Percentiles rank a stretch among this genome's conserved stretches.
Conservation (phyloP, 2,329 filamentous ascomycete species). For the Monosporascus sp. region DNA sequence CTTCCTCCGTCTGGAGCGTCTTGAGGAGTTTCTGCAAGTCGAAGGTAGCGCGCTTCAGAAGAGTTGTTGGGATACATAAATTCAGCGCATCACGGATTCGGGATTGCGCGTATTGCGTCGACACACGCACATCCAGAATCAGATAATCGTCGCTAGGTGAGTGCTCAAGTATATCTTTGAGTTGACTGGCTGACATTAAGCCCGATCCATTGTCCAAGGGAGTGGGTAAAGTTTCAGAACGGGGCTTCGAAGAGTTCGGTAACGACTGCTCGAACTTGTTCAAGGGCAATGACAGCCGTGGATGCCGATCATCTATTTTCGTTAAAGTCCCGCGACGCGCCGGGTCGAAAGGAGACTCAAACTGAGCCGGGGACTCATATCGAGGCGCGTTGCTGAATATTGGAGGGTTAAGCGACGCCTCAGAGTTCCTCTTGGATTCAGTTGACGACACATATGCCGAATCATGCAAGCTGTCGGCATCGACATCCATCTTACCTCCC, state of each 20-base stretch:
- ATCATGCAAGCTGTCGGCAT: constrained; percentile 41
- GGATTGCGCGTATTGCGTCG: constrained; percentile 71
- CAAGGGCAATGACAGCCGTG: constrained; percentile 48
- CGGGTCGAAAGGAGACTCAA: constrained; percentile 28
- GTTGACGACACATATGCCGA: constrained; percentile 47
- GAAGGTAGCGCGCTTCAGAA: constrained; percentile 86
- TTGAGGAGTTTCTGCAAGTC: constrained; percentile 82
- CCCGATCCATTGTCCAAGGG: constrained; percentile 40
- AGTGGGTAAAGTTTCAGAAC: constrained; percentile 50
- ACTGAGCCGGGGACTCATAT: constrained; percentile 39
- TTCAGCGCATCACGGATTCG: constrained; percentile 80
- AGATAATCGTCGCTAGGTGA: constrained; percentile 44
- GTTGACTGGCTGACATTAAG: constrained; percentile 48
- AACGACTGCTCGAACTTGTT: constrained; percentile 37
- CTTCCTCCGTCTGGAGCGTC: constrained; percentile 69
- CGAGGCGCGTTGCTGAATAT: constrained; percentile 37
- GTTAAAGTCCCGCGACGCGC: constrained; percentile 28
- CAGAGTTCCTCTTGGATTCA: constrained; percentile 48
- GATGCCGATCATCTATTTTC: constrained; percentile 46
- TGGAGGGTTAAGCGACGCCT: constrained; percentile 38
- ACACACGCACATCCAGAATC: constrained; percentile 80
- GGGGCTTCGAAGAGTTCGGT: constrained; percentile 19
- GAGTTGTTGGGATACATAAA: constrained; percentile 88
- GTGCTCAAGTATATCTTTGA: constrained; percentile 50
- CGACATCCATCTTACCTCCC: constrained; percentile 35